Conservation (phyloP, 768 basidiomycete genomes). For the Mrakia frigida region DNA sequence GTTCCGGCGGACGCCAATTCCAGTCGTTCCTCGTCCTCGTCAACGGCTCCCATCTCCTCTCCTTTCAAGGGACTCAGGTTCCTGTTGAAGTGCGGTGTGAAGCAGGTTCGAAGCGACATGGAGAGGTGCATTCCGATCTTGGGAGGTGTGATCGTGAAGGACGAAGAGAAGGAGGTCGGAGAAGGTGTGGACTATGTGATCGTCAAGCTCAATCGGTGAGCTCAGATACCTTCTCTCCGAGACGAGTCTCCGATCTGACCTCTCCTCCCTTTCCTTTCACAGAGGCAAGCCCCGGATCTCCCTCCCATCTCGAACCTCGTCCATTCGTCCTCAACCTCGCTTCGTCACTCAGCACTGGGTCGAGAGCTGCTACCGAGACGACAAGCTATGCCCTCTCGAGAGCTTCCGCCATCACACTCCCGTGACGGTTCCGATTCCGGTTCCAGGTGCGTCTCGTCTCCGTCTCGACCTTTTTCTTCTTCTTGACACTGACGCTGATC, state of each 20-base stretch:
- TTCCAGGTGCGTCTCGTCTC: constrained; percentile 51
- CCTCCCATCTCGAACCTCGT: background rate
- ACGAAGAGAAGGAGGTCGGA: constrained; percentile 6
- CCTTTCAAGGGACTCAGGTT: constrained; percentile 14
- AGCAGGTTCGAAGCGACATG: constrained; percentile 10
- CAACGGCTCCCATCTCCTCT: background rate
- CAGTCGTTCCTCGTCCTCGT: background rate
- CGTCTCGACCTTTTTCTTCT: background rate
- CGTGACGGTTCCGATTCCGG: constrained; percentile 55
- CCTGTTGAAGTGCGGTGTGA: constrained; percentile 14
- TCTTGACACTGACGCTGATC: background rate
- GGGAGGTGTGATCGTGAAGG: constrained; percentile 19
- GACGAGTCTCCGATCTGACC: background rate
- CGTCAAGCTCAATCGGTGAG: constrained; percentile 20
- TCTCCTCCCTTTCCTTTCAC: background rate
- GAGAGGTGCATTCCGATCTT: background rate
- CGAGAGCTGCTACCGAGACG: constrained; percentile 73
- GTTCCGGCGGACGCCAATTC: background rate
- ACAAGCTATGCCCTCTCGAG: constrained; percentile 60
- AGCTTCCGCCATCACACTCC: constrained; percentile 70
- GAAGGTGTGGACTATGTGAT: constrained; percentile 25
- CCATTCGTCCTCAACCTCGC: constrained; percentile 22
- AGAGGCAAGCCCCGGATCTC: background rate
- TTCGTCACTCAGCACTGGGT: constrained; percentile 87
- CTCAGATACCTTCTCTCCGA: background rate